A percentile compares a stretch with the other conserved stretches of the same genome.
Conservation (phyloP, 2,329 filamentous ascomycete genomes). For the Leptographium flavum region DNA sequence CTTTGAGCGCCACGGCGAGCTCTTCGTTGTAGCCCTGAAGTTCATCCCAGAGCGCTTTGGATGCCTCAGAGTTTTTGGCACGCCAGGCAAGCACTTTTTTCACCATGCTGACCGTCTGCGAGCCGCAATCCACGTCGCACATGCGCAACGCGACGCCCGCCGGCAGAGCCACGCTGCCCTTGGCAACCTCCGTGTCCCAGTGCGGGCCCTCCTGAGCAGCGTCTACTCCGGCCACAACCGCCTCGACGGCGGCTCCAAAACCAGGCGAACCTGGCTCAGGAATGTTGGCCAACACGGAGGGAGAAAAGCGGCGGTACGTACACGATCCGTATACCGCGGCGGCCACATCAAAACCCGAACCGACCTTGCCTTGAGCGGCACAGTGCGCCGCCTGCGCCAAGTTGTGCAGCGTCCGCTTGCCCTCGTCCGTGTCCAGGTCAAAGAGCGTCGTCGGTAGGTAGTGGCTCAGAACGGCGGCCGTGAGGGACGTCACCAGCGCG, state of each 20-base stretch:
- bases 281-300: constrained; percentile 51
- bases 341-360: constrained; percentile 90
- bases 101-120: constrained; percentile 89
- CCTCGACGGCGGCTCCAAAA: constrained; percentile 52
- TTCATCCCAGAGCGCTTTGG: constrained; percentile 57
- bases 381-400: constrained; percentile 89
- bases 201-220: constrained; percentile 21
- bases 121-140: constrained; percentile 93
- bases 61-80: constrained; percentile 44
- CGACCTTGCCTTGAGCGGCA: constrained; percentile 91
- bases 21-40: constrained; percentile 63
- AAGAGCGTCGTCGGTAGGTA: constrained; percentile 49
- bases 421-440: constrained; percentile 37
- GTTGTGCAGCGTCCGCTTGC: constrained; percentile 63
- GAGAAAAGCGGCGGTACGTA: constrained; percentile 84
- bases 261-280: constrained; percentile 50
- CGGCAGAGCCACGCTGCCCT: constrained; percentile 58
- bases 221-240: constrained; percentile 45
- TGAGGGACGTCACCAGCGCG: constrained; percentile 79
- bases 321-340: constrained; percentile 86
- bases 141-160: constrained; percentile 65
- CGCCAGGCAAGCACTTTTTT: constrained; percentile 81
- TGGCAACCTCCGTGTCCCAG: constrained; percentile 72
- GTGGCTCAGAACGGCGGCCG: constrained; percentile 60
- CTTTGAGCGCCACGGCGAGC: constrained; percentile 50